Conservation (phyloP, 495 filamentous ascomycete genomes). For the Tuber umbilicatum region DNA sequence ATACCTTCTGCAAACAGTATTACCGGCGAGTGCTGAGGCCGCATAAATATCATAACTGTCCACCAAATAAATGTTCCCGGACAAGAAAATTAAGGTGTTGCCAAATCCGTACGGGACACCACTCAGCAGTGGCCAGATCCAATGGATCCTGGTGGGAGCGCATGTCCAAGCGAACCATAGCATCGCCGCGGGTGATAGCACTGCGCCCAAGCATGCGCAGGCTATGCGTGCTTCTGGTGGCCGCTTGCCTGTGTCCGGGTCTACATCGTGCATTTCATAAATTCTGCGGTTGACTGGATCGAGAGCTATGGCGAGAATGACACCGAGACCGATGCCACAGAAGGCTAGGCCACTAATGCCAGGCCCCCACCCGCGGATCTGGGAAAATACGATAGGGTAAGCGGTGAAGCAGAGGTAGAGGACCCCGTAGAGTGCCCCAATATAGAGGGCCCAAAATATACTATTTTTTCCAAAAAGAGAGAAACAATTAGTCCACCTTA, state of each 20-base stretch:
- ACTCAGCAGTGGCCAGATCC: constrained; percentile 65
- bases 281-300: constrained; percentile 68
- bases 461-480: constrained; percentile 35
- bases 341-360: constrained; percentile 71
- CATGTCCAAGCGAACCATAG: constrained; percentile 79
- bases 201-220: constrained; percentile 62
- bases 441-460: constrained; percentile 72
- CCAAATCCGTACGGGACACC: constrained; percentile 75
- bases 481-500: constrained; percentile 4
- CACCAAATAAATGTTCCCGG: constrained; percentile 70
- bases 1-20: constrained; percentile 58
- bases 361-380: constrained; percentile 65
- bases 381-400: constrained; percentile 70
- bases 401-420: constrained; percentile 84
- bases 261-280: constrained; percentile 62
- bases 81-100: constrained; percentile 72
- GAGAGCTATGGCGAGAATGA: constrained; percentile 56
- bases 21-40: constrained; percentile 70
- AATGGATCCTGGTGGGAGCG: constrained; percentile 62
- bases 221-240: constrained; percentile 68
- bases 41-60: constrained; percentile 70
- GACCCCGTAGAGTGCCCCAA: constrained; percentile 60
- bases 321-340: constrained; percentile 71
- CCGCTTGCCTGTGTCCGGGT: constrained; percentile 61
- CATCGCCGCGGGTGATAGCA: constrained; percentile 64